Conservation (phyloP, 2,329 filamentous ascomycete species). For the Teratosphaeria gauchensis region DNA sequence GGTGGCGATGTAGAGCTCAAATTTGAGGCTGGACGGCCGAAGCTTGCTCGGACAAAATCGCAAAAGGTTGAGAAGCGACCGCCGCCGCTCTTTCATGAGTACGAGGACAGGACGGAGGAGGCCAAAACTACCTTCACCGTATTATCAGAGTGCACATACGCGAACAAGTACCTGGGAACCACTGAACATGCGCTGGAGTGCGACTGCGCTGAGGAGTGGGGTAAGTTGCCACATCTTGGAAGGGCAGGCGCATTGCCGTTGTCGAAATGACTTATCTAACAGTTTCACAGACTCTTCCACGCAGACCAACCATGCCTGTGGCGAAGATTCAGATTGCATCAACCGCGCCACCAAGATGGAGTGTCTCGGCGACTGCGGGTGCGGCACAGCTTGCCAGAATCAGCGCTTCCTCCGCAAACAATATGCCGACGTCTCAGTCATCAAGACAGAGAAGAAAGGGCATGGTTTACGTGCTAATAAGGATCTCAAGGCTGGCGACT, state of each 20-base stretch:
- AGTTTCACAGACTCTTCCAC: constrained; percentile 37
- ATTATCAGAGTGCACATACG: constrained; percentile 80
- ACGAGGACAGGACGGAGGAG: constrained; percentile 69
- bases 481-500: constrained; percentile 71
- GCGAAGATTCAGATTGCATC: constrained; percentile 95
- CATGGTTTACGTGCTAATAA: constrained; percentile 78
- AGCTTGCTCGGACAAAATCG: constrained; percentile 62
- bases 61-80: constrained; percentile 58
- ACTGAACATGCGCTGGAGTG: constrained; percentile 92
- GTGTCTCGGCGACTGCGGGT: constrained; percentile 79
- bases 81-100: constrained; percentile 59
- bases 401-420: constrained; percentile 86
- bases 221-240: constrained; percentile 48
- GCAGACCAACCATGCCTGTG: constrained; percentile 69
- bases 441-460: constrained; percentile 97
- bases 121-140: constrained; percentile 68
- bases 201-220: constrained; percentile 89
- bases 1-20: constrained; percentile 54
- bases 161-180: constrained; percentile 79
- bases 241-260: not conserved
- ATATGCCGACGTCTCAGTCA: constrained; percentile 85
- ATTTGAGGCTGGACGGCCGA: constrained; percentile 56
- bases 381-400: constrained; percentile 80
- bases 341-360: constrained; percentile 98
- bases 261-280: constrained; percentile 9